Percentiles rank a stretch among this genome's conserved stretches.
These are phyloP conservation scores for Cylindrodendrum hubeiense DNA, from an alignment of 2,329 filamentous ascomycete species.

Conservation along the genomic window DNA sequence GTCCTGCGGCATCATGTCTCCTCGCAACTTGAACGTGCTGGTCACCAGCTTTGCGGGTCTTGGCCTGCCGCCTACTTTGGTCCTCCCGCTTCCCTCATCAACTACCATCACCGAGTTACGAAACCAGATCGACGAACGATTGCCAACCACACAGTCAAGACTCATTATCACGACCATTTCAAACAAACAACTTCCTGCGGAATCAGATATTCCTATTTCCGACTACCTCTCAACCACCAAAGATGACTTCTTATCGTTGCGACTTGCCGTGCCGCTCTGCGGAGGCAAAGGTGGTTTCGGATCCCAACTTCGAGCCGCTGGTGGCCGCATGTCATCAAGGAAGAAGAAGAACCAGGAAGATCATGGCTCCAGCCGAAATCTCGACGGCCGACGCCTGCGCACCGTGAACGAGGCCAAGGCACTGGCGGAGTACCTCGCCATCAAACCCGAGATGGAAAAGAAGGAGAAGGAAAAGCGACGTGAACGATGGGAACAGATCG, in stretches of 20 bases:
- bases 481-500: slow-evolving; percentile 88
- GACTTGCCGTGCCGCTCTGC: slow-evolving; percentile 81
- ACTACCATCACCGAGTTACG: slow-evolving; percentile 78
- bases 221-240: slow-evolving; percentile 68
- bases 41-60: slow-evolving; percentile 88
- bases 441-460: slow-evolving; percentile 97
- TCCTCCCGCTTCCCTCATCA: slow-evolving; percentile 76
- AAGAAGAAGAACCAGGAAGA: slow-evolving; percentile 89
- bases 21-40: slow-evolving; percentile 79
- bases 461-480: slow-evolving; percentile 90
- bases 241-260: slow-evolving; percentile 83
- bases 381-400: slow-evolving; percentile 89
- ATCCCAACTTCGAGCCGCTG: slow-evolving; percentile 94
- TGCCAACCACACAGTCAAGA: slow-evolving; percentile 68
- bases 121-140: slow-evolving; percentile 69
- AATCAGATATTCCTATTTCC: slow-evolving; percentile 68
- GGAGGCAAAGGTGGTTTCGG: slow-evolving; percentile 99
- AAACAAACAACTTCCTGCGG: slow-evolving; percentile 75
- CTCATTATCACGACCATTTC: slow-evolving; percentile 86
- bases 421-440: slow-evolving; percentile 91
- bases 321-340: slow-evolving; percentile 96
- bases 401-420: slow-evolving; percentile 97
- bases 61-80: slow-evolving; percentile 83
- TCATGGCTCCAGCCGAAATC: slow-evolving; percentile 91
- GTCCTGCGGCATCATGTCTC: slow-evolving; percentile 59